phyloP scores from a whole-genome alignment of 1,284 basidiomycete genomes.

The Cerioporus squamosus region DNA sequence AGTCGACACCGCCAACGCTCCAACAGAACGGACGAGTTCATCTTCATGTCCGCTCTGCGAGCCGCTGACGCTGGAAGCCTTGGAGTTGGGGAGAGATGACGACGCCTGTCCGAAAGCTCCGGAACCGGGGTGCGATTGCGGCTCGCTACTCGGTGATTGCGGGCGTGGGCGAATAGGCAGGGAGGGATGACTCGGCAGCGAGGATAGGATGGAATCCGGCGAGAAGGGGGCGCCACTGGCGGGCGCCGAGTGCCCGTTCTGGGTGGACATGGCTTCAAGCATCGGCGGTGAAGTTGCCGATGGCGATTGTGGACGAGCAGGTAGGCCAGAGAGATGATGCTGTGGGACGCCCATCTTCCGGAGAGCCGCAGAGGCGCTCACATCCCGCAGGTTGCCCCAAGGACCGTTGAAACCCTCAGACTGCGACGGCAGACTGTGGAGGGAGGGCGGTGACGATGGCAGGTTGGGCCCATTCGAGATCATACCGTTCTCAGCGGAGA shows the following conservation, averaged over 20 bases:
- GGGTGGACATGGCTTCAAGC: conserved; percentile 22
- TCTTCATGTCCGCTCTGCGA: conserved; percentile 44
- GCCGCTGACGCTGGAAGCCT: conserved; percentile 42
- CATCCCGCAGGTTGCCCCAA: conserved; percentile 34
- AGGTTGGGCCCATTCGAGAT: conserved; percentile 14
- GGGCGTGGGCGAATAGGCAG: conserved; percentile 38
- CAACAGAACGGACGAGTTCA: conserved; percentile 48
- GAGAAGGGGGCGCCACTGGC: conserved; percentile 35
- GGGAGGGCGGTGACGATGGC: conserved; percentile 23
- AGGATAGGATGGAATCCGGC: conserved; percentile 32
- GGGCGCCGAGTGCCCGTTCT: conserved; percentile 26
- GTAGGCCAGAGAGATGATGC: conserved; percentile 26
- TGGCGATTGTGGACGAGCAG: conserved; percentile 31
- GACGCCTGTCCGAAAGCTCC: conserved; percentile 1
- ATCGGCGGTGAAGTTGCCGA: conserved; percentile 26
- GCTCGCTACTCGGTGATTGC: conserved; percentile 35
- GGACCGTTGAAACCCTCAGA: conserved; percentile 24
- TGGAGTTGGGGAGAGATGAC: conserved; percentile 38
- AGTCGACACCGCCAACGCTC: conserved; percentile 54
- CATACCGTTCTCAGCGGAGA: conserved; percentile 37
- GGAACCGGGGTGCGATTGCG: conserved; percentile 10
- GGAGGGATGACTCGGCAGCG: conserved; percentile 36
- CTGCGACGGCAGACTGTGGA: conserved; percentile 26
- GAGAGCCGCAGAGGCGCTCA: conserved; percentile 32
- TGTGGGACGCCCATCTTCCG: conserved; percentile 36